Evolutionary conservation across 352 stramenopile genomes (phyloP).

Genomic region (Phytopythium kandeliae): DNA sequence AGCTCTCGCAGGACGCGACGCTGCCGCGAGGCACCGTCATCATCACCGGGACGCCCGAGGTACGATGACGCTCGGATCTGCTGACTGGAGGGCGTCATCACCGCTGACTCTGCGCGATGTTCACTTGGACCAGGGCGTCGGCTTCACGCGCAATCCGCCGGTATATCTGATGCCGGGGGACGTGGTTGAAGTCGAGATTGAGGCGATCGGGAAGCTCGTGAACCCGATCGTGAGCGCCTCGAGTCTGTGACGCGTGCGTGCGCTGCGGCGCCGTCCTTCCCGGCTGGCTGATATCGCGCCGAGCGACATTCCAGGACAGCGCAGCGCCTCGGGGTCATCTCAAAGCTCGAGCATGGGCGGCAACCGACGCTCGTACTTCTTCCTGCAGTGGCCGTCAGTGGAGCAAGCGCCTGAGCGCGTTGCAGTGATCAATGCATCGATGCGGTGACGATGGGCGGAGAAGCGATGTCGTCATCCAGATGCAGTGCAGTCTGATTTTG

Average conservation of each 20-base stretch:
- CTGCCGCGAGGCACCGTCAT: conserved; percentile 86
- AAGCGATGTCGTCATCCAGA: too few species aligned
- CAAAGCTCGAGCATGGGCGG: too few species aligned
- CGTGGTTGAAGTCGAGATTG: conserved; percentile 88
- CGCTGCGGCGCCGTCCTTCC: too few species aligned
- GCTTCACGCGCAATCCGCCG: conserved; percentile 81
- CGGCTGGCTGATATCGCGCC: too few species aligned
- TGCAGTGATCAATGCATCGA: too few species aligned
- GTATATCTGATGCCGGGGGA: conserved; percentile 85
- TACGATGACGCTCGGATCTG: conserved; percentile 10
- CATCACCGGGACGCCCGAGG: conserved; percentile 87
- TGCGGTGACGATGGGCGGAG: too few species aligned
- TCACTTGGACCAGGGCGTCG: conserved; percentile 55
- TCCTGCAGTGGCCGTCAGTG: too few species aligned
- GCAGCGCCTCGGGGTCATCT: too few species aligned
- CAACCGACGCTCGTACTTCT: too few species aligned
- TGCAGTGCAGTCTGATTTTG: too few species aligned
- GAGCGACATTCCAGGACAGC: too few species aligned
- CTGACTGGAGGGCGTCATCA: background rate
- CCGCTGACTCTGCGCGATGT: background rate
- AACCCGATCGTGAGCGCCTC: conserved; percentile 62
- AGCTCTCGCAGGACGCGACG: conserved; percentile 87
- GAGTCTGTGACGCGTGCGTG: background rate
- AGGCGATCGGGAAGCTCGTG: conserved; percentile 84
- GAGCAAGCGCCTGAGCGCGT: too few species aligned